Base-by-base conservation (phyloP, 73 alveolate species). In the Symbiodinium pilosum region DNA sequence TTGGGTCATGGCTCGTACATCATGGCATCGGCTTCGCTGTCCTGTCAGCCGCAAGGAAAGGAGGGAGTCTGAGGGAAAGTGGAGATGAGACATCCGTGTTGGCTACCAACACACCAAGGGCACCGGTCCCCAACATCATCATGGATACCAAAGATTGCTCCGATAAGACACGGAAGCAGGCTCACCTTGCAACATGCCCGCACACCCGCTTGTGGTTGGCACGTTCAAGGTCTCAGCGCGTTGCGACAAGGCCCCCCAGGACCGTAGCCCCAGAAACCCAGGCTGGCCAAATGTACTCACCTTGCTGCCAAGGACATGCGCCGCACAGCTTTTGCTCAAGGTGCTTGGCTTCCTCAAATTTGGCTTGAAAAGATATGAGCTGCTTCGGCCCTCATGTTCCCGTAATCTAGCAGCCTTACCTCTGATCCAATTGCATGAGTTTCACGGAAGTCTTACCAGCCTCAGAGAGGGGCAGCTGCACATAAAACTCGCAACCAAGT, bases 121-220 rank as follows among this genome's bases (percentile, higher is more conserved):
- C 89, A 39, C 28, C 75, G 69, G 95, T 88, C 95, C 95, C 86
- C 97, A 24, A 91, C 97, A 42, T 91, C 97, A 43, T 91, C 97
- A 83, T 91, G 97, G 43, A 91, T 68, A 41, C 97, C 97, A 40
- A 91, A 91, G 87, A 91, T 30, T 4, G 87, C 88, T 24, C 97
- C 97, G 34, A 85, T 68, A 38, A 91, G 75, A 56, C 97, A 91
- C n/a, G 97, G 97, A 75, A 91, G 47, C 52, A 69, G 21, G 39
- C 69, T 68, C 77, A 91, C 97, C 97, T 91, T 39, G 54, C 21
- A 64, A 64, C 77, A 24, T 24, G 30, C 21, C 26, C 28, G 77
- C 77, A 26, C 38, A 18, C 16, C 36, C 11, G 30, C 77, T 12
- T 32, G 28, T 26, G 32, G 41, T 18, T 36, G 11, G 20, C 32